Conservation (phyloP, 345 rosid species). For the Carallia pectinifolia region DNA sequence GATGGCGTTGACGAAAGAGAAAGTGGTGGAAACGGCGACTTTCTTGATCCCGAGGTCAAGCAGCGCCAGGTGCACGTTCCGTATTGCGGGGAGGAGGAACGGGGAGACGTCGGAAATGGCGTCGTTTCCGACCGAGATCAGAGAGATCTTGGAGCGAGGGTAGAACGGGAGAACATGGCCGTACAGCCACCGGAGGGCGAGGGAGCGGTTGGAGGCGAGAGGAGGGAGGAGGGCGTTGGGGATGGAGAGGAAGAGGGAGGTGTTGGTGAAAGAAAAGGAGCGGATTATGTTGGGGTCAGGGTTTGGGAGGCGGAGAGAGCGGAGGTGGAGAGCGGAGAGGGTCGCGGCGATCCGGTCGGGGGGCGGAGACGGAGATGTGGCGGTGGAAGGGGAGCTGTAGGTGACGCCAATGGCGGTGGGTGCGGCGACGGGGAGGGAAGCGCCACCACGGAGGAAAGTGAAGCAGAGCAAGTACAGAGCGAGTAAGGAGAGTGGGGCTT, state of each 20-base stretch:
- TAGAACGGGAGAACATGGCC: conserved; percentile 74
- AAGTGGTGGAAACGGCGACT: conserved; percentile 72
- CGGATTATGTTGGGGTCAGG: conserved; percentile 60
- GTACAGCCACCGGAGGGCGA: conserved; percentile 70
- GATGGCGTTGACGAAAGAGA: conserved; percentile 68
- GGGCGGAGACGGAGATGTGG: conserved; percentile 22
- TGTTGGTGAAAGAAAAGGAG: conserved; percentile 77
- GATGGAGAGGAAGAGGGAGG: conserved; percentile 71
- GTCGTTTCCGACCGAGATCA: conserved; percentile 83
- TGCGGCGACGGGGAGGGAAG: conserved; percentile 24
- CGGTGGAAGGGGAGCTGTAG: conserved; percentile 11
- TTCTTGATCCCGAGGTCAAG: conserved; percentile 59
- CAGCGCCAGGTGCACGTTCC: conserved; percentile 53
- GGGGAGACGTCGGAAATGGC: conserved; percentile 41
- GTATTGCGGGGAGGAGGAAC: conserved; percentile 66
- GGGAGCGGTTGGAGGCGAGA: conserved; percentile 71
- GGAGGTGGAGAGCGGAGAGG: conserved; percentile 46
- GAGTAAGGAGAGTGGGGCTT: conserved; percentile 18
- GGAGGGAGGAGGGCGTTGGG: conserved; percentile 69
- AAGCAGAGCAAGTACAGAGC: conserved; percentile 13
- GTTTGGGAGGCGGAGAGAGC: conserved; percentile 54
- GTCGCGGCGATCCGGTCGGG: conserved; percentile 45
- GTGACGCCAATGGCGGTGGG: conserved; percentile 26
- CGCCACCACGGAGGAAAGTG: conserved; percentile 17
- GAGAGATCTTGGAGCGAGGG: conserved; percentile 68